These are phyloP conservation scores for Lactifluus subvellereus DNA, from an alignment of 768 basidiomycete species.

Conservation along the genomic window DNA sequence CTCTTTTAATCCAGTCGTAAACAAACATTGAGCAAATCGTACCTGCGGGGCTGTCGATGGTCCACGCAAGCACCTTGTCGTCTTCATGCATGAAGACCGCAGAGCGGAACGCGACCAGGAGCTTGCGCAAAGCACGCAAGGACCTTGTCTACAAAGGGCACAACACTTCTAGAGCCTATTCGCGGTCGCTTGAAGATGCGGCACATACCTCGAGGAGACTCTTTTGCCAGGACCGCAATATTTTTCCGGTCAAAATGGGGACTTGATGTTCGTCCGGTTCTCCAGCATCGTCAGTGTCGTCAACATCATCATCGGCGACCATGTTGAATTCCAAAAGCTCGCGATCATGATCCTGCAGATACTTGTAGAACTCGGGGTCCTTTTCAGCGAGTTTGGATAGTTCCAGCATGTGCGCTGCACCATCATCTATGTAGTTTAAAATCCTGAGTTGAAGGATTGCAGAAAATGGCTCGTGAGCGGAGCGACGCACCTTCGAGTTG, in stretches of 20 bases:
- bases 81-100: slow-evolving; percentile 90
- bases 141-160: slow-evolving; percentile 62
- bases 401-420: slow-evolving; percentile 67
- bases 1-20: neutral
- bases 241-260: slow-evolving; percentile 60
- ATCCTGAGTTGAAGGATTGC: slow-evolving; percentile 1
- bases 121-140: slow-evolving; percentile 71
- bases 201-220: slow-evolving; percentile 68
- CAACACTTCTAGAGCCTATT: neutral
- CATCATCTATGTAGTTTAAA: slow-evolving; percentile 48
- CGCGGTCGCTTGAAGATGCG: neutral
- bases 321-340: slow-evolving; percentile 78
- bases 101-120: slow-evolving; percentile 86
- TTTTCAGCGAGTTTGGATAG: slow-evolving; percentile 87
- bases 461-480: neutral
- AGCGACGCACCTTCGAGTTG: slow-evolving; percentile 57
- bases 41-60: slow-evolving; percentile 79
- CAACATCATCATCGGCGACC: slow-evolving; percentile 37
- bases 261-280: slow-evolving; percentile 39
- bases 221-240: slow-evolving; percentile 82
- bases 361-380: slow-evolving; percentile 99
- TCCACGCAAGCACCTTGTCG: slow-evolving; percentile 72
- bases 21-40: slow-evolving; percentile 21
- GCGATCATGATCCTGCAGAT: slow-evolving; percentile 90
- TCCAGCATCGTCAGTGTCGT: slow-evolving; percentile 43